Base-by-base conservation (phyloP, 129 eudicot genomes). In the Calendula officinalis region DNA sequence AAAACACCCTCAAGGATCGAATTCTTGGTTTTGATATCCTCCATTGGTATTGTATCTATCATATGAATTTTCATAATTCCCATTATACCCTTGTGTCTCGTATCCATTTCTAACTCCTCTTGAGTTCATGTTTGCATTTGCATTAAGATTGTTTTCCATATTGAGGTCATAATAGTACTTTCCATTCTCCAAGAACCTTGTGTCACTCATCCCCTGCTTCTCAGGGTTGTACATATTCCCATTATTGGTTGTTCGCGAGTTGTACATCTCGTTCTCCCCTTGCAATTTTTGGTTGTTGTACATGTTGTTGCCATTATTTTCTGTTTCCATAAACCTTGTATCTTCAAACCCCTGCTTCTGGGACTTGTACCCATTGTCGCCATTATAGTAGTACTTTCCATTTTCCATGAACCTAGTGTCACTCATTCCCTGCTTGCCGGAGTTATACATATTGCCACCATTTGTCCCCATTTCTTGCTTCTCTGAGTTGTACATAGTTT, bases 151-250 rank as follows among this genome's bases (percentile, higher is more conserved):
- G 2, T 42, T 74, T 52, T 81, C 82, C 32, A 48, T 38, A 15
- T 70, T 76, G 12, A 58, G n/a, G 58, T 77, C 85, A 67, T 80
- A 80, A 55, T 8, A 71, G 76, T 75, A 85, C 77, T 71, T 81
- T 48, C 88, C 91, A 45, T 71, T 66, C 65, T 80, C 86, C 78
- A 84, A 8, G n/a, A 59, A 68, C 62, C 89, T 76, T 13, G 95
- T 77, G 64, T 86, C 90, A 75, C 90, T 84, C 90, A 84, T 86
- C 2, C 88, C 89, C 34, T 69, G 80, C 77, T 65, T 73, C 67
- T 69, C 63, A 17, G 48, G 56, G 84, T 77, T 78, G 74, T 75
- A 70, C 79, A 42, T 62, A 15, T 78, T 81, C 0, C 54, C 74
- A 43, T 63, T 74, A 61, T 42, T 60, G 15, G 27, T 66, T 64